Evolutionary conservation across 169 alveolate species (phyloP).

Genomic region (Sarcocystis neurona): DNA sequence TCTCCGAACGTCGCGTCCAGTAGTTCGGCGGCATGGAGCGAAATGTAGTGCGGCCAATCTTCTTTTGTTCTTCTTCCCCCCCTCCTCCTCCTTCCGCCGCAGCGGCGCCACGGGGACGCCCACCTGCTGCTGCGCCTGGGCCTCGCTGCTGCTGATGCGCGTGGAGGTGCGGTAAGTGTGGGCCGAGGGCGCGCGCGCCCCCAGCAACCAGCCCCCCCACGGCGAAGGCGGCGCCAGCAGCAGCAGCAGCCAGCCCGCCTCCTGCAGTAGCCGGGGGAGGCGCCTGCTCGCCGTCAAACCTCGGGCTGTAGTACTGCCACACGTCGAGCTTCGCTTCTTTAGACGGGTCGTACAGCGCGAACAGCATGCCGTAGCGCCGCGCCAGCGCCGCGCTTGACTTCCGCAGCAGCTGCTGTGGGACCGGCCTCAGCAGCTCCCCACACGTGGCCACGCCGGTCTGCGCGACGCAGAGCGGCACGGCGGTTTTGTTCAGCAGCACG

Average conservation of each 20-base stretch:
- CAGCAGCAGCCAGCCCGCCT: too few species aligned
- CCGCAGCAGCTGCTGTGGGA: slow-evolving; percentile 25
- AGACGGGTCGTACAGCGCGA: slow-evolving; percentile 49
- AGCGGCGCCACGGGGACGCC: neutral
- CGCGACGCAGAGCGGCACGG: slow-evolving; percentile 25
- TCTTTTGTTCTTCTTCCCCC: neutral
- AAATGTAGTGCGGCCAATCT: neutral
- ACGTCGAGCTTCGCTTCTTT: slow-evolving; percentile 53
- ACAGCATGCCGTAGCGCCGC: slow-evolving; percentile 24
- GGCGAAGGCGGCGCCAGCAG: too few species aligned
- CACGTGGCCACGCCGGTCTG: slow-evolving; percentile 40
- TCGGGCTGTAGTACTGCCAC: neutral
- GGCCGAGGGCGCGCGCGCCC: too few species aligned
- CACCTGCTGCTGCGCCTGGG: neutral
- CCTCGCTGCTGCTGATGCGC: neutral
- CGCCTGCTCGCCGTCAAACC: neutral
- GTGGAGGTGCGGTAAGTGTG: too few species aligned
- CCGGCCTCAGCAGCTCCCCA: slow-evolving; percentile 6
- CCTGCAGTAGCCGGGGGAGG: neutral
- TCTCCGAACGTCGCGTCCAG: too few species aligned
- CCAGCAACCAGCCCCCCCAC: too few species aligned
- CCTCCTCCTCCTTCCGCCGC: neutral
- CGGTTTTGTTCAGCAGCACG: slow-evolving; percentile 33
- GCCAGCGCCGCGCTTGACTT: slow-evolving; percentile 14
- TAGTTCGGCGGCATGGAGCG: too few species aligned